Evolutionary conservation across 1,284 basidiomycete genomes (phyloP).

Genomic region (Pterulicium gracile): DNA sequence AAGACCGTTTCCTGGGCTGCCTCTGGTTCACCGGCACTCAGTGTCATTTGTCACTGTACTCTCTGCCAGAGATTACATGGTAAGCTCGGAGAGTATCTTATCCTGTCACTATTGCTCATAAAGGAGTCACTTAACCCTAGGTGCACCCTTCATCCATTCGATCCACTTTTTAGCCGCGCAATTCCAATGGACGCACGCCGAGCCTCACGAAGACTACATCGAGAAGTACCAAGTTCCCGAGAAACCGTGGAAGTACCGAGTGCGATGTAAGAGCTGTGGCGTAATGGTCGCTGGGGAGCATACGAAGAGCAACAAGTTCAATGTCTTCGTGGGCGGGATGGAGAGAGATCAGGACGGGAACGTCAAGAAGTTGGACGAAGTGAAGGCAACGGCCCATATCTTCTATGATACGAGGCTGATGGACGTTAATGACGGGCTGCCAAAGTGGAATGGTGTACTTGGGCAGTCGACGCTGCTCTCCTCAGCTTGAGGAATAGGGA

Average conservation of each 20-base stretch:
- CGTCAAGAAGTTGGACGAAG: conserved; percentile 35
- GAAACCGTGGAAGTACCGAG: conserved; percentile 47
- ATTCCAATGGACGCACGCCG: conserved; percentile 42
- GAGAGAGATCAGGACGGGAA: conserved; percentile 35
- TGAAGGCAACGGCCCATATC: conserved; percentile 50
- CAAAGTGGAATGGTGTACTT: conserved; percentile 55
- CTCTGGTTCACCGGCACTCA: conserved; percentile 33
- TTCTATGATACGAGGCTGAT: conserved; percentile 54
- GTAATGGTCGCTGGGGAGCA: conserved; percentile 38
- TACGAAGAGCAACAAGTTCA: conserved; percentile 30
- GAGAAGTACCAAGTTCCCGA: conserved; percentile 32
- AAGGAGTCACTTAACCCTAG: conserved; percentile 30
- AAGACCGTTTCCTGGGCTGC: conserved; percentile 33
- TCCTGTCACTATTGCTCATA: not conserved
- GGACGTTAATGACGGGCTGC: conserved; percentile 39
- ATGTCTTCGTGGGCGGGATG: conserved; percentile 47
- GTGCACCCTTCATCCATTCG: conserved; percentile 45
- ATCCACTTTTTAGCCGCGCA: conserved; percentile 37
- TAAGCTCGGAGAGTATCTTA: conserved; percentile 17
- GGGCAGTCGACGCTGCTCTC: conserved; percentile 21
- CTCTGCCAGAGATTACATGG: conserved; percentile 47
- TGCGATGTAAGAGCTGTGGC: conserved; percentile 50
- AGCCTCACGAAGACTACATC: conserved; percentile 22
- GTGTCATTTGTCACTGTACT: conserved; percentile 57
- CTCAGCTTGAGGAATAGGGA: too few relatives aligned